Conservation (phyloP, 768 basidiomycete genomes). For the Termitomyces sp. region DNA sequence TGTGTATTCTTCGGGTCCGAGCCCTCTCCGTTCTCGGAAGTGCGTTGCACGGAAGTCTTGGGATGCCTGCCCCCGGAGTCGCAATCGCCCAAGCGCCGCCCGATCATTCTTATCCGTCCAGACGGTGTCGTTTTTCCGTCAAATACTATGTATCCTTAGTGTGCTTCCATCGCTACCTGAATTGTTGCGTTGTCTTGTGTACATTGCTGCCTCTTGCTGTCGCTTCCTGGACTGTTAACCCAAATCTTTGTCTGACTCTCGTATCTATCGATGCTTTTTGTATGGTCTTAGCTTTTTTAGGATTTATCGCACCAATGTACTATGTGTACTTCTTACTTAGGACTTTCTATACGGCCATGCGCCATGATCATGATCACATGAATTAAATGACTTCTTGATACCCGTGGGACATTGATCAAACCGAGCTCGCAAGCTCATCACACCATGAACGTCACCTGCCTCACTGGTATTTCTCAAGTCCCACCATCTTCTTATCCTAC, state of each 20-base stretch:
- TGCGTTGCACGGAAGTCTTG: slow-evolving; percentile 81
- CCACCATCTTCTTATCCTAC: slow-evolving; percentile 32
- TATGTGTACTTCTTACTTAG: slow-evolving; percentile 9
- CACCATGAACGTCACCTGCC: slow-evolving; percentile 27
- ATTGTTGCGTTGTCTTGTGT: slow-evolving; percentile 9
- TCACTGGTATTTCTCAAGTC: slow-evolving; percentile 23
- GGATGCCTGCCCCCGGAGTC: slow-evolving; percentile 77
- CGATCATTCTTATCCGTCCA: slow-evolving; percentile 74
- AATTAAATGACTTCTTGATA: background rate
- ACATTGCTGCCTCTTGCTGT: slow-evolving; percentile 15
- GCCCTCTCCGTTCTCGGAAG: slow-evolving; percentile 82
- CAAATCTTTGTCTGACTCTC: slow-evolving; percentile 10
- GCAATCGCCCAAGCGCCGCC: slow-evolving; percentile 61
- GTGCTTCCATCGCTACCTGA: slow-evolving; percentile 6
- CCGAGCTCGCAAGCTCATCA: background rate
- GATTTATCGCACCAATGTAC: slow-evolving; percentile 8
- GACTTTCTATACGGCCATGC: slow-evolving; percentile 4
- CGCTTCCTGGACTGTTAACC: slow-evolving; percentile 21
- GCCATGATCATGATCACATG: background rate
- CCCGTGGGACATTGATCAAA: background rate
- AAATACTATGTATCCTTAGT: slow-evolving; percentile 72
- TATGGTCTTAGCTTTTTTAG: slow-evolving; percentile 13
- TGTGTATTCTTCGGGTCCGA: slow-evolving; percentile 84
- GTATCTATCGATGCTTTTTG: slow-evolving; percentile 13
- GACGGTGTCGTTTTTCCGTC: slow-evolving; percentile 90